phyloP scores from a whole-genome alignment of 225 moss, liverwort and hornwort genomes.

The Straminergon stramineum region DNA sequence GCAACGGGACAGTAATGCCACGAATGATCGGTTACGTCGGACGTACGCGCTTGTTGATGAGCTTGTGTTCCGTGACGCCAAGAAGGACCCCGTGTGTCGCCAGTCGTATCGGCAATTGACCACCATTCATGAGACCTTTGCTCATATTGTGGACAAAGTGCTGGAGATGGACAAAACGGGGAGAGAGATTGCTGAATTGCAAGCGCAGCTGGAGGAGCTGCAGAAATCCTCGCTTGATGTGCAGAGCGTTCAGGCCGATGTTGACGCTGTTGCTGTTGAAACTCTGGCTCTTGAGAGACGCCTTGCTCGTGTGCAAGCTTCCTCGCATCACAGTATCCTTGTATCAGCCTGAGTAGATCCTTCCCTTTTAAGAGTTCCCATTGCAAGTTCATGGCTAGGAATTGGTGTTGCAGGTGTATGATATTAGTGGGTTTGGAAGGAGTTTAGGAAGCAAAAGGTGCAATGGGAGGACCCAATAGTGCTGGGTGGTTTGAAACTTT shows the following conservation, averaged over 20 bases:
- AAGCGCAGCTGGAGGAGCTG: constrained; percentile 79
- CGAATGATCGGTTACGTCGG: constrained; percentile 83
- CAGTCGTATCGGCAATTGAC: constrained; percentile 83
- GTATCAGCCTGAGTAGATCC: not conserved
- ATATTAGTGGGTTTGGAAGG: not conserved
- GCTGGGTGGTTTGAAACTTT: not conserved
- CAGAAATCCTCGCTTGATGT: constrained; percentile 74
- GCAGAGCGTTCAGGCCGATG: constrained; percentile 74
- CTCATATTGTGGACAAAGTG: constrained; percentile 80
- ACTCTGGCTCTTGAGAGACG: constrained; percentile 63
- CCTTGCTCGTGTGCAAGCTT: constrained; percentile 27
- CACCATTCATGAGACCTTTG: constrained; percentile 75
- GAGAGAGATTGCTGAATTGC: constrained; percentile 83
- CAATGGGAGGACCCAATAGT: not conserved
- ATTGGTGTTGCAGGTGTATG: not conserved
- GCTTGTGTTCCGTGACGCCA: constrained; percentile 93
- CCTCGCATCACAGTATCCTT: constrained; percentile 7
- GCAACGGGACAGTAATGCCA: constrained; percentile 84
- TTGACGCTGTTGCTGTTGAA: constrained; percentile 72
- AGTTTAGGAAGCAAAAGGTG: not conserved
- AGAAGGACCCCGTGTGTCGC: constrained; percentile 82
- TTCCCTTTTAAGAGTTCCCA: not conserved
- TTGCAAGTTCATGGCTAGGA: not conserved
- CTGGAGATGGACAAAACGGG: constrained; percentile 96
- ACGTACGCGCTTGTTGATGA: constrained; percentile 91